Evolutionary conservation across 2,329 filamentous ascomycete species (phyloP), one percentile per base, ranked within the genome.

Genomic region (Rutstroemia sp.): DNA sequence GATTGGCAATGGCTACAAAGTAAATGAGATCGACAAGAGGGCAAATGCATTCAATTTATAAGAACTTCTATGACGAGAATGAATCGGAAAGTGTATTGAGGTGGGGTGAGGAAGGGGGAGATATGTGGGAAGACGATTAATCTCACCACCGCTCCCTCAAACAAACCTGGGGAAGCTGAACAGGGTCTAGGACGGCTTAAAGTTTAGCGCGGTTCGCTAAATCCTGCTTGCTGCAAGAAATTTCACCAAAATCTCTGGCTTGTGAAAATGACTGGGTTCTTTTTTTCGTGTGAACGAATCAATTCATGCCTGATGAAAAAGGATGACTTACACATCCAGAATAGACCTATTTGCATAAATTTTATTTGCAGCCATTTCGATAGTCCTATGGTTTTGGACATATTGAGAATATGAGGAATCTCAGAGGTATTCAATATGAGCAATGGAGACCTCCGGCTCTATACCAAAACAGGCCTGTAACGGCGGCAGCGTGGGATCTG

Each of bases 401-500:
- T 51, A 55, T 45, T 48, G 16, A 53, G 19, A 69, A 64, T 45
- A 97, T 97, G 92, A 87, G 89, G 70, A 97, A 96, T 72, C 79
- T 97, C 65, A 86, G 83, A 73, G 91, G 86, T 70, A 83, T 91
- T 66, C 83, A 81, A 68, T 85, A 88, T 70, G 79, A 81, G 64
- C 77, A 82, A 69, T 85, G 85, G 74, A 79, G 75, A 64, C 76
- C 84, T 61, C 76, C 79, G 52, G 72, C 78, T 60, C 77, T 81
- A 59, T 65, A 67, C 46, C 53, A 63, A 17, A 64, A 59, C 40
- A 74, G 85, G 57, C 77, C 80, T 61, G 77, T 94, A 66, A 87
- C 89, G 53, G 86, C 90, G 30, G 83, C 86, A 56, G 87, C 90
- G 67, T 97, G 92, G 92, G 91, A 97, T 73, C 80, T 86, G 49